Conservation (phyloP, 345 rosid species). For the Orychophragmus violaceus region DNA sequence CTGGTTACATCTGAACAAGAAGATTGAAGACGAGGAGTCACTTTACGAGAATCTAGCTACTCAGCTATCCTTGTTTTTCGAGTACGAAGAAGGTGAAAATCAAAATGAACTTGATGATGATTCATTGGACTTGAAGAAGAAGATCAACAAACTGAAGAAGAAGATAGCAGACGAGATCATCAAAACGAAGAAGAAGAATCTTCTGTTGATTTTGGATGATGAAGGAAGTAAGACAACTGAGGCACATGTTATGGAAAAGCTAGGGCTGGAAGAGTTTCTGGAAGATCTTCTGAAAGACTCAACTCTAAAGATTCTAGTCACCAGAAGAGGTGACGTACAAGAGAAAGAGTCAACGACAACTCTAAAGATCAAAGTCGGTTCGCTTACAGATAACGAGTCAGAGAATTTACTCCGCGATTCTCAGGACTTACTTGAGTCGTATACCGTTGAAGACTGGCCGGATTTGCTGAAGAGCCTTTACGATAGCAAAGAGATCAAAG, state of each 20-base stretch:
- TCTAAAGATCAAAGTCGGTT: slow-evolving; percentile 16
- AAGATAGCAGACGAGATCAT: neutral
- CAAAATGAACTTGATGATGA: neutral
- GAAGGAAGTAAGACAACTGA: slow-evolving; percentile 17
- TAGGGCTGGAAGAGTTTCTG: neutral
- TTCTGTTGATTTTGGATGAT: slow-evolving; percentile 48
- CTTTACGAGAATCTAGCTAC: slow-evolving; percentile 29
- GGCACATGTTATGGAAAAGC: neutral
- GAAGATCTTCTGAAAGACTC: neutral
- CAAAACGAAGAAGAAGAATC: neutral
- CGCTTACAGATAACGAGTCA: slow-evolving; percentile 17
- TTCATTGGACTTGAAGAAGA: neutral
- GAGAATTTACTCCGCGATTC: neutral
- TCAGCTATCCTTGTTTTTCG: slow-evolving; percentile 31
- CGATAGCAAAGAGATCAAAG: neutral
- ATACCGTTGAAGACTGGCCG: neutral
- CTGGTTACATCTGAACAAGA: slow-evolving; percentile 30
- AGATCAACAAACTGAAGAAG: neutral
- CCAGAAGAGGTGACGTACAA: neutral
- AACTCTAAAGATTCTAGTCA: slow-evolving; percentile 20
- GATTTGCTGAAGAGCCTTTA: neutral
- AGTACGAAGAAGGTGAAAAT: slow-evolving; percentile 30
- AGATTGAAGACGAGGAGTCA: neutral
- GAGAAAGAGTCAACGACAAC: neutral
- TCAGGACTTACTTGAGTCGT: neutral